Base-by-base conservation (phyloP, 2,329 filamentous ascomycete genomes). In the Colletotrichum liaoningense region DNA sequence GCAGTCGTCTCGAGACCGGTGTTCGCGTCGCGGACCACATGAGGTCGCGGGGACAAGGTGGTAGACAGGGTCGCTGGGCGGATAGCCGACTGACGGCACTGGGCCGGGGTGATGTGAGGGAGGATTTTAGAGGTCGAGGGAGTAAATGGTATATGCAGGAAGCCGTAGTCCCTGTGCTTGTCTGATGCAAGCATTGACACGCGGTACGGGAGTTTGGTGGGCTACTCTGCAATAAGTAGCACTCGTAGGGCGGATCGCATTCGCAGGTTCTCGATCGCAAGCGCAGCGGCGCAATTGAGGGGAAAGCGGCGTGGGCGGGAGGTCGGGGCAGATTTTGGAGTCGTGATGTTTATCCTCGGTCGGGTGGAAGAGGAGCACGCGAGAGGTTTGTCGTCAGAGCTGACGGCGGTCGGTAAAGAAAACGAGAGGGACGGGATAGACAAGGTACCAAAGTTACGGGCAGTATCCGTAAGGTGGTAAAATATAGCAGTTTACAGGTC, bases 301-400 rank as follows among this genome's bases (percentile, higher is more conserved):
- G 46, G 38, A 57, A 56, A 26, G 35, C n/a, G 28, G 30, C 22
- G 69, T 66, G 42, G 55, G 69, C 42, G 58, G 58, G 38, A 35
- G 42, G 54, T 57, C 49, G 30, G 9, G 54, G 33, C 63, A 30
- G 70, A 38, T 64, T 64, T 63, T 55, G 59, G 54, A 42, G 57
- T 72, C 63, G 56, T 63, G 52, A 64, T 75, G 60, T 67, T 75
- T 73, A 72, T 73, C 73, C 74, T 75, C 74, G 74, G 74, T 73
- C 69, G 54, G 59, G 70, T 64, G 70, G 59, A 75, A 67, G 65
- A 73, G 69, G 69, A 67, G 67, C 71, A 73, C 67, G 67, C 71
- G 62, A 74, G 62, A 74, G 56, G 52, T 59, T 63, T 62, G 68
- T 74, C 57, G 57, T 72, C 42, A 24, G 62, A 73, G 67, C 71